Conservation (phyloP, 345 rosid species). For the Syzygium aqueum region DNA sequence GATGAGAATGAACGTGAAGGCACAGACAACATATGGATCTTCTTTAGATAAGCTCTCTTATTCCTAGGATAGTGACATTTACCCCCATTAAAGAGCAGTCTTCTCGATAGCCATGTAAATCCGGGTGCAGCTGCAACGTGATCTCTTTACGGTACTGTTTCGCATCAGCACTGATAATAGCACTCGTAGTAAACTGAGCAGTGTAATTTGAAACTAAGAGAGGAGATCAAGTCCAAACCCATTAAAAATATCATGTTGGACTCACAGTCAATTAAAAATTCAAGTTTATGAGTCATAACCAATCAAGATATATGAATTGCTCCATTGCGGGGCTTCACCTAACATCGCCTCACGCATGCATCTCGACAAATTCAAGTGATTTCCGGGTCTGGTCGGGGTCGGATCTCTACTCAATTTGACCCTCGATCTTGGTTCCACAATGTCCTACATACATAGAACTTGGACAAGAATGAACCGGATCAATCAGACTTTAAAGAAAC, state of each 20-base stretch:
- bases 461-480: neutral
- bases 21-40: neutral
- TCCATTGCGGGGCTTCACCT: neutral
- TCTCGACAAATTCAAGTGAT: neutral
- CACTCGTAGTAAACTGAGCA: fast-evolving
- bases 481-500: neutral
- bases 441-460: neutral
- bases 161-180: neutral
- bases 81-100: neutral
- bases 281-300: neutral
- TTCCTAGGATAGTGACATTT: neutral
- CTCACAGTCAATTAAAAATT: fast-evolving
- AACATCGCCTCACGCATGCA: neutral
- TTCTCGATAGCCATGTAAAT: neutral
- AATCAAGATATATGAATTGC: neutral
- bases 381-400: neutral
- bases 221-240: neutral
- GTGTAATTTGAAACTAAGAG: neutral
- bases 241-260: neutral
- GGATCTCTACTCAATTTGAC: neutral
- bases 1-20: neutral
- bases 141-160: neutral
- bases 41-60: neutral
- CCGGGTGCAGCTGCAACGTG: neutral
- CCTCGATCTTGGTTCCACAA: neutral